Conservation (phyloP, 768 basidiomycete species). For the Lepiota brunneoincarnata region DNA sequence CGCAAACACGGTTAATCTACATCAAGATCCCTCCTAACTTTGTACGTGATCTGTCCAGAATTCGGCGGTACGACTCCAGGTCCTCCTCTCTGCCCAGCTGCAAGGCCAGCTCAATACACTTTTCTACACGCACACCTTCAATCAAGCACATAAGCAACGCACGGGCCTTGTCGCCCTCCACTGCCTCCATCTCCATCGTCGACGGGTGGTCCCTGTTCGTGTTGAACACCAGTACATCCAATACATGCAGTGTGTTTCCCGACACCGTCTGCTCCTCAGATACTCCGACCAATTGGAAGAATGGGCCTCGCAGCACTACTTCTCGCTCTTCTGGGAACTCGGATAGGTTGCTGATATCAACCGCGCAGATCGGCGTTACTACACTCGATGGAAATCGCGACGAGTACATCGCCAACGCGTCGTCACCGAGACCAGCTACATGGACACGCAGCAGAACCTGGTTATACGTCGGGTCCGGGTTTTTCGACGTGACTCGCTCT, state of each 20-base stretch:
- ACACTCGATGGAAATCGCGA: conserved; percentile 18
- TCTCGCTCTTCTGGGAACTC: conserved; percentile 19
- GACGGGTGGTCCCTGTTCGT: conserved; percentile 22
- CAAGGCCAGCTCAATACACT: conserved; percentile 17
- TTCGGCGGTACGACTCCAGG: conserved; percentile 12
- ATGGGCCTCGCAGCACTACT: conserved; percentile 20
- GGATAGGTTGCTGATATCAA: conserved; percentile 19
- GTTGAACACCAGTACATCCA: conserved; percentile 20
- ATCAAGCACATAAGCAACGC: conserved; percentile 17
- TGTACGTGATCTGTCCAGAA: conserved; percentile 9
- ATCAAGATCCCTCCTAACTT: conserved; percentile 3
- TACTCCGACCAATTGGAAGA: conserved; percentile 20
- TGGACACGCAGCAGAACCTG: conserved; percentile 20
- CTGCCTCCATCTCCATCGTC: conserved; percentile 21
- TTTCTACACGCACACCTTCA: conserved; percentile 17
- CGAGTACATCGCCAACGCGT: conserved; percentile 14
- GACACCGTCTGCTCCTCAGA: conserved; percentile 13
- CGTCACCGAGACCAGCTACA: conserved; percentile 14
- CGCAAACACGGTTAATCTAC: neutral
- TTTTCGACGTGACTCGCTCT: conserved; percentile 2
- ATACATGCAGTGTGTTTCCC: conserved; percentile 10
- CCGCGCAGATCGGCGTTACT: conserved; percentile 21
- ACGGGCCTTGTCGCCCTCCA: conserved; percentile 16
- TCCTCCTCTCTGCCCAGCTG: conserved; percentile 15
- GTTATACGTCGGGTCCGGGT: neutral